A percentile compares a stretch with the other conserved stretches of the same genome.
Evolutionary conservation across 2,329 filamentous ascomycete species (phyloP).

Genomic region (Helminthosporium solani): DNA sequence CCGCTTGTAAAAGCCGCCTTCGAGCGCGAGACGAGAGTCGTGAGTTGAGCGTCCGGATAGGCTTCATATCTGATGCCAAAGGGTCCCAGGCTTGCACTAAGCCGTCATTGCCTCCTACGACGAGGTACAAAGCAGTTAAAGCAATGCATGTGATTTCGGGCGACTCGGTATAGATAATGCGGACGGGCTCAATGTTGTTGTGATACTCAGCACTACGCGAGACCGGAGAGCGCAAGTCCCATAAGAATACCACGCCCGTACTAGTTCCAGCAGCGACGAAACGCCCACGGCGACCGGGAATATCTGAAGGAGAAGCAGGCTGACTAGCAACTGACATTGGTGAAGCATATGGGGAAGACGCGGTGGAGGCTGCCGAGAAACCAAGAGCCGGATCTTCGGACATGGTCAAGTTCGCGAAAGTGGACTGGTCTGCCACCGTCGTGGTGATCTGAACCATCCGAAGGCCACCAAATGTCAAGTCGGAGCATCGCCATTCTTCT

Average conservation of each 20-base stretch:
- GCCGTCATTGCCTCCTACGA: constrained; percentile 92
- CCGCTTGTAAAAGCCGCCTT: constrained; percentile 68
- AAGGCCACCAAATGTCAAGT: constrained; percentile 62
- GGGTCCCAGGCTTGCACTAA: constrained; percentile 96
- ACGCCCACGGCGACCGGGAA: constrained; percentile 82
- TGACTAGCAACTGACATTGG: constrained; percentile 53
- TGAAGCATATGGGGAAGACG: constrained; percentile 56
- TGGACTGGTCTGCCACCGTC: constrained; percentile 72
- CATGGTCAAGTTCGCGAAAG: constrained; percentile 67
- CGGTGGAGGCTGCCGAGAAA: constrained; percentile 55
- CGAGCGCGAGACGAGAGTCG: constrained; percentile 80
- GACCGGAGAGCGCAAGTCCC: constrained; percentile 74
- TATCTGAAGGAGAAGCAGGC: constrained; percentile 55
- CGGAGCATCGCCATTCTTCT: constrained; percentile 68
- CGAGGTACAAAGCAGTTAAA: constrained; percentile 79
- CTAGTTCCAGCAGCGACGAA: constrained; percentile 80
- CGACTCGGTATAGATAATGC: constrained; percentile 85
- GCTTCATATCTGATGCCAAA: constrained; percentile 74
- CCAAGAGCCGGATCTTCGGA: constrained; percentile 75
- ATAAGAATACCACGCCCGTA: constrained; percentile 73
- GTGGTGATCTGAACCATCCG: constrained; percentile 66
- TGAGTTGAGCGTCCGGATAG: constrained; percentile 83
- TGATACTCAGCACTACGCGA: constrained; percentile 55
- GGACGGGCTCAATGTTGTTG: constrained; percentile 68
- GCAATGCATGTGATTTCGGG: constrained; percentile 82